Evolutionary conservation across 352 stramenopile species (phyloP).

Genomic region (Globisporangium takayamanum): DNA sequence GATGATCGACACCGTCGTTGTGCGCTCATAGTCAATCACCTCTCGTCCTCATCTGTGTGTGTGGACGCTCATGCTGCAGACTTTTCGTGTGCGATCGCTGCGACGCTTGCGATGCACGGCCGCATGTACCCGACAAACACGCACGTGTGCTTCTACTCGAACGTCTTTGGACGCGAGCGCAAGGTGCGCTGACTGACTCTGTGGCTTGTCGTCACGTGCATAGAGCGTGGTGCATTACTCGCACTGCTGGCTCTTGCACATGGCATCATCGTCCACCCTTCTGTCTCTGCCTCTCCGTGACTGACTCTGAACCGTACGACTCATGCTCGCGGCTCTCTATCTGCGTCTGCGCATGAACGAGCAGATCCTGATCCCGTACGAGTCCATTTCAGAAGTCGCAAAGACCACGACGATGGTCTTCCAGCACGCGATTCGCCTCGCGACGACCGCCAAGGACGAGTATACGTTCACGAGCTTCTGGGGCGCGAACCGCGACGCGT

Average conservation of each 20-base stretch:
- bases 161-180: conserved; percentile 81
- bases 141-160: conserved; percentile 86
- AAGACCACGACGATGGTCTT: conserved; percentile 85
- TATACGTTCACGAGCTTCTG: conserved; percentile 87
- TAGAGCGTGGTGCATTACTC: too few relatives aligned
- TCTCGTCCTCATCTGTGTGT: too few relatives aligned
- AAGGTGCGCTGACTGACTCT: conserved; percentile 39
- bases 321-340: not conserved
- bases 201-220: not conserved
- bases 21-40: not conserved
- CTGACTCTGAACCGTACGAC: not conserved
- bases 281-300: conserved; percentile 13
- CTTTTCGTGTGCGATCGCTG: conserved; percentile 77
- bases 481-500: conserved; percentile 74
- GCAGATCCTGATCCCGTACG: conserved; percentile 80
- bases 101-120: conserved; percentile 78
- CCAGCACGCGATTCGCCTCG: conserved; percentile 66
- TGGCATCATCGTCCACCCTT: conserved; percentile 6
- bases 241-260: not conserved
- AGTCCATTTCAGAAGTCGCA: conserved; percentile 67
- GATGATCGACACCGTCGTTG: not conserved
- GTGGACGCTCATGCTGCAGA: conserved; percentile 25
- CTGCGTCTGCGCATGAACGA: not conserved
- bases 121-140: conserved; percentile 83
- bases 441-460: conserved; percentile 54